phyloP scores from a whole-genome alignment of 2,329 filamentous ascomycete species.

The Pseudopithomyces chartarum region DNA sequence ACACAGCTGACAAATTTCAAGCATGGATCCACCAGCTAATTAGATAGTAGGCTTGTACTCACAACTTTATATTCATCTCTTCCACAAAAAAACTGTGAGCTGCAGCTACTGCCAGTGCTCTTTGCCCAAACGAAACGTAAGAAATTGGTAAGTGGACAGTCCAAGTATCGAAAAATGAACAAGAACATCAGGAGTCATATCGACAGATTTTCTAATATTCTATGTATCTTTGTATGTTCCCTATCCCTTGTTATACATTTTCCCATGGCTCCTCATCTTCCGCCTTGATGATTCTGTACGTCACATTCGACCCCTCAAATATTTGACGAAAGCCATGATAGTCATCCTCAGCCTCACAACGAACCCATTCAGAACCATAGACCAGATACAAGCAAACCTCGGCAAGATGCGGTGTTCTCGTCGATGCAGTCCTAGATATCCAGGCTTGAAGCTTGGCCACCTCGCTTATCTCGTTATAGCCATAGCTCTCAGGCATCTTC shows the following conservation, averaged over 20 bases:
- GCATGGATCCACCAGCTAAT: too few species aligned
- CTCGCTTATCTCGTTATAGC: neutral
- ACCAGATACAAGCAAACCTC: conserved; percentile 1
- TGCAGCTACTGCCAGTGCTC: too few species aligned
- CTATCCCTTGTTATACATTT: neutral
- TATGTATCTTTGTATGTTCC: neutral
- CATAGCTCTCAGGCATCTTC: neutral
- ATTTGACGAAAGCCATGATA: neutral
- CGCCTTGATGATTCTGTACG: neutral
- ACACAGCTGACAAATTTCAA: too few species aligned
- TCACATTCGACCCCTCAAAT: neutral
- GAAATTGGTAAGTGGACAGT: too few species aligned
- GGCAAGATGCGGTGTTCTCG: neutral
- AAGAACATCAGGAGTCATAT: too few species aligned
- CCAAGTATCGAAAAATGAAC: too few species aligned
- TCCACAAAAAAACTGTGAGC: too few species aligned
- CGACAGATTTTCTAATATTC: too few species aligned
- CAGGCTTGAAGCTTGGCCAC: neutral
- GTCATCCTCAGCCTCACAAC: neutral
- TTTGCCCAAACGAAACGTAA: too few species aligned
- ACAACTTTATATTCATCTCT: too few species aligned
- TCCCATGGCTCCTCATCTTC: conserved; percentile 3
- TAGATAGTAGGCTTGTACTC: too few species aligned
- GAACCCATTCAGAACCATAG: neutral
- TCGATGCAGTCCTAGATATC: neutral